phyloP scores from a whole-genome alignment of 345 rosid genomes.

The Gossypium raimondii region DNA sequence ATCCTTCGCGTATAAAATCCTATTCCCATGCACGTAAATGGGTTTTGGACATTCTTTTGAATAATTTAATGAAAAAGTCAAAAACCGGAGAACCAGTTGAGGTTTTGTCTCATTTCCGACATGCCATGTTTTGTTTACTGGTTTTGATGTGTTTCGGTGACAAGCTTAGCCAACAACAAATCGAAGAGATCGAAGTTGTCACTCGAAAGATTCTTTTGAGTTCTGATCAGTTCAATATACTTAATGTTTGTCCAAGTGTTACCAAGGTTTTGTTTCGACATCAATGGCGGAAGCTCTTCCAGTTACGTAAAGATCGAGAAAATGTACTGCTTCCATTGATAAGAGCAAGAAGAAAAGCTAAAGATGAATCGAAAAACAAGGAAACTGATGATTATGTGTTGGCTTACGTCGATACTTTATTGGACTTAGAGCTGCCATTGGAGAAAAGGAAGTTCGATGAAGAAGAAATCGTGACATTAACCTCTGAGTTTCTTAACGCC shows the following conservation, averaged over 20 bases:
- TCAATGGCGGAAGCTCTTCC: conserved; percentile 26
- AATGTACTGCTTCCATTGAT: conserved; percentile 25
- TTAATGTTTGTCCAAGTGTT: conserved; percentile 34
- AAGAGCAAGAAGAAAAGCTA: conserved; percentile 25
- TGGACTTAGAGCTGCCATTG: conserved; percentile 25
- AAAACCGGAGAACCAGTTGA: conserved; percentile 11
- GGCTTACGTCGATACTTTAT: conserved; percentile 33
- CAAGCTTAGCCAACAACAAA: conserved; percentile 27
- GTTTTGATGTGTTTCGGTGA: conserved; percentile 36
- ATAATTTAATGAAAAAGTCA: conserved; percentile 9
- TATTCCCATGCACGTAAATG: conserved; percentile 33
- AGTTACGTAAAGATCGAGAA: conserved; percentile 28
- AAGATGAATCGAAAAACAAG: conserved; percentile 15
- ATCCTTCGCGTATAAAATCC: conserved; percentile 18
- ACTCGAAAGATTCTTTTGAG: conserved; percentile 22
- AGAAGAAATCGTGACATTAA: conserved; percentile 13
- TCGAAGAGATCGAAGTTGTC: conserved; percentile 31
- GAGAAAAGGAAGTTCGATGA: conserved; percentile 27
- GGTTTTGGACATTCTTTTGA: conserved; percentile 32
- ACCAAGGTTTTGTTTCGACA: conserved; percentile 28
- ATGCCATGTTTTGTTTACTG: conserved; percentile 32
- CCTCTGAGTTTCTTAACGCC: conserved; percentile 21
- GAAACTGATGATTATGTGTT: conserved; percentile 24
- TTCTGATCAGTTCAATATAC: conserved; percentile 26
- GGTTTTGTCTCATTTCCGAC: conserved; percentile 23